Evolutionary conservation across 495 filamentous ascomycete genomes (phyloP).

Genomic region (Neurospora hispaniola): DNA sequence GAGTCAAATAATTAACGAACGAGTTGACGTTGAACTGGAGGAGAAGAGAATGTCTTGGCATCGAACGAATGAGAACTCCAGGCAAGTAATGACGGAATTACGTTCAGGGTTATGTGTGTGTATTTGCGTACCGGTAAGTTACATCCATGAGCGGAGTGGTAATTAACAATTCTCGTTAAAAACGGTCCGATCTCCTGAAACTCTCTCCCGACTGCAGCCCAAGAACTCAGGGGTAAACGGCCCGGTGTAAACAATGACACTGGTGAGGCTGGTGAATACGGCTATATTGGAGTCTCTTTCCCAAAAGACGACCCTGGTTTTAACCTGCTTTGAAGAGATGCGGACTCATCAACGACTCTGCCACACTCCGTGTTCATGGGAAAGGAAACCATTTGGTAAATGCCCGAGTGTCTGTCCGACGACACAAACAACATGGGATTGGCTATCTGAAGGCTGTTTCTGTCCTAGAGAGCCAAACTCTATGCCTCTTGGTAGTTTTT

Average conservation of each 20-base stretch:
- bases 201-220: background rate
- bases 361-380: background rate
- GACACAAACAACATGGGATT: background rate
- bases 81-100: background rate
- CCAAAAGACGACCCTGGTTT: background rate
- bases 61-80: background rate
- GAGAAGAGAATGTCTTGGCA: background rate
- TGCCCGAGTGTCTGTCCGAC: background rate
- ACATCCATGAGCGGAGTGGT: background rate
- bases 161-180: background rate
- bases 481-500: background rate
- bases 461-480: background rate
- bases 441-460: background rate
- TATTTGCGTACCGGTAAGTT: background rate
- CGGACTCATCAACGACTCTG: background rate
- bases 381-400: background rate
- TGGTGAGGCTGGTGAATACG: background rate
- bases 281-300: background rate
- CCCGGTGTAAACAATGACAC: background rate
- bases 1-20: background rate
- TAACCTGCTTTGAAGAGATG: background rate
- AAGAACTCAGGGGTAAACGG: background rate
- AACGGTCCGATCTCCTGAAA: background rate
- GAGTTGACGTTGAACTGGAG: background rate
- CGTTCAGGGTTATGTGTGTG: background rate